A percentile compares a stretch with the other conserved stretches of the same genome.
phyloP scores from a whole-genome alignment of 1,284 basidiomycete species.

The Cystobasidium pallidum region DNA sequence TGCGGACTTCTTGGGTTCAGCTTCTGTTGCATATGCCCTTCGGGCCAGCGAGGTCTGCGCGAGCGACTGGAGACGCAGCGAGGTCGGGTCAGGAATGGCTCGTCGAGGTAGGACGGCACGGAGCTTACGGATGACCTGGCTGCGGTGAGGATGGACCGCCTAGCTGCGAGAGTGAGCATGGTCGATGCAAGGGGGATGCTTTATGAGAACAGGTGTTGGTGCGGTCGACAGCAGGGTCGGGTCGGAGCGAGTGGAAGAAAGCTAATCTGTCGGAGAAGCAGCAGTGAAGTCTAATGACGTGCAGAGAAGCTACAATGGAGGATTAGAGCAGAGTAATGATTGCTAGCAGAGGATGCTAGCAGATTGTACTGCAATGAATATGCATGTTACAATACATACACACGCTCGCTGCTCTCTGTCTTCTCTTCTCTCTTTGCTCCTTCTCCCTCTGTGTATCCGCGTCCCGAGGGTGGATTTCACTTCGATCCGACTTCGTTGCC shows the following conservation, averaged over 20 bases:
- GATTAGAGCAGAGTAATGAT: background rate
- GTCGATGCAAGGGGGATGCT: background rate
- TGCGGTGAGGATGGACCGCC: constrained; percentile 20
- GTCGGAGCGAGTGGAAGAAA: constrained; percentile 1
- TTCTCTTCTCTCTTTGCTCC: background rate
- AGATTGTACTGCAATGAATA: no score
- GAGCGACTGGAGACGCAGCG: background rate
- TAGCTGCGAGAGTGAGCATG: constrained; percentile 21
- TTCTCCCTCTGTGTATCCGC: background rate
- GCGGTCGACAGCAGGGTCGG: no score
- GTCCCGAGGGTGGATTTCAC: background rate
- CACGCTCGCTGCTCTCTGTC: background rate
- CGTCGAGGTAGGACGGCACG: background rate
- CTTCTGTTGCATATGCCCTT: constrained; percentile 41
- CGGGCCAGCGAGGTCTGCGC: background rate
- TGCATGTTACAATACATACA: background rate
- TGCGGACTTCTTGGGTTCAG: constrained; percentile 33
- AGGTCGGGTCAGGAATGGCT: background rate
- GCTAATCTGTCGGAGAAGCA: background rate
- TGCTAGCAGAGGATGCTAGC: background rate
- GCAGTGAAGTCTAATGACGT: background rate
- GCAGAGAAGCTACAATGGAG: background rate
- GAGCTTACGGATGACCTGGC: background rate
- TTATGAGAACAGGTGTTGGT: no score
- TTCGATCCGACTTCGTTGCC: background rate